A percentile compares a stretch with the other conserved stretches of the same genome.
Conservation (phyloP, 139 green algal genomes). For the Chlamydomonas sp. region DNA sequence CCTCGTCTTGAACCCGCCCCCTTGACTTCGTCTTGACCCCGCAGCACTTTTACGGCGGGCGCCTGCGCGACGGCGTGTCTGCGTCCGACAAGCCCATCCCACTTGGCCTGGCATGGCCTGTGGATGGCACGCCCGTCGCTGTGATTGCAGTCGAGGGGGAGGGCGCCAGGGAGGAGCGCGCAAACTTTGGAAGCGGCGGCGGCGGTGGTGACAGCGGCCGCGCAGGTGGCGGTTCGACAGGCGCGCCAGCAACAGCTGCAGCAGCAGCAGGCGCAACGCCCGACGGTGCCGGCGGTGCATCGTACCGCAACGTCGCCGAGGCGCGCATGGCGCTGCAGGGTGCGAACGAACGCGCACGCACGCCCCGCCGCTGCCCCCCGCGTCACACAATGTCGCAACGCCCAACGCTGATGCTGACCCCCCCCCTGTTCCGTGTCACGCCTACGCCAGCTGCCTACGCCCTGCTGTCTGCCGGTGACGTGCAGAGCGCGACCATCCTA, state of each 20-base stretch:
- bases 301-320: conserved; percentile 58
- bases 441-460: not conserved
- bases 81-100: conserved; percentile 41
- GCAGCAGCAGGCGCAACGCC: not conserved
- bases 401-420: too few species aligned
- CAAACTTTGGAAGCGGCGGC: not conserved
- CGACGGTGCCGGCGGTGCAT: conserved; percentile 21
- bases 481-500: not conserved
- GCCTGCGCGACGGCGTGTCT: conserved; percentile 40
- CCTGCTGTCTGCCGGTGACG: conserved; percentile 4
- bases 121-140: not conserved
- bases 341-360: too few species aligned
- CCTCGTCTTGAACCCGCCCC: too few species aligned
- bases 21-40: too few species aligned
- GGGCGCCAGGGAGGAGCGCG: not conserved
- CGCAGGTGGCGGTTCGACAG: not conserved
- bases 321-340: conserved; percentile 47
- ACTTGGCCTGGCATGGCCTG: not conserved
- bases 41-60: conserved; percentile 51
- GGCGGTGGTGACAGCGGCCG: not conserved
- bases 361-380: too few species aligned
- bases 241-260: not conserved
- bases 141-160: not conserved
- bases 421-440: too few species aligned
- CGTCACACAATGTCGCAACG: too few species aligned